Conservation (phyloP, 306 rosid species). For the barrel medic (Medicago truncatula) region MtrunA17r5.0-ANR NC_053048.1:35236501-35237000, state of each 20-base stretch:
- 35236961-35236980: slow-evolving; percentile 13
- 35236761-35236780: slow-evolving; percentile 86
- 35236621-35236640: not conserved
- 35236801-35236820: slow-evolving; percentile 88
- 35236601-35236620: slow-evolving; percentile 11
- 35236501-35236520: not conserved
- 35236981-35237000: slow-evolving; percentile 11
- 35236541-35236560: slow-evolving; percentile 3
- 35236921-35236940: not conserved
- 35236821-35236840: slow-evolving; percentile 94
- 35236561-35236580: slow-evolving; percentile 11
- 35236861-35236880: slow-evolving; percentile 46
- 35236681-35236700: slow-evolving; percentile 27
- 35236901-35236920: slow-evolving; percentile 71
- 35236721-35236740: slow-evolving; percentile 84
- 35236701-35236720: slow-evolving; percentile 26
- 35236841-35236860: slow-evolving; percentile 66
- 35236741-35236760: slow-evolving; percentile 97
- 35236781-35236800: slow-evolving; percentile 82
- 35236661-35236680: slow-evolving; percentile 5
- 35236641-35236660: slow-evolving; percentile 16
- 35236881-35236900: slow-evolving; percentile 73
- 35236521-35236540: slow-evolving; percentile 19
- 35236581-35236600: slow-evolving; percentile 14
- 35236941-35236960: not conserved